Conservation (phyloP, 2,329 filamentous ascomycete species). For the Pseudocercospora pini-densiflorae region DNA sequence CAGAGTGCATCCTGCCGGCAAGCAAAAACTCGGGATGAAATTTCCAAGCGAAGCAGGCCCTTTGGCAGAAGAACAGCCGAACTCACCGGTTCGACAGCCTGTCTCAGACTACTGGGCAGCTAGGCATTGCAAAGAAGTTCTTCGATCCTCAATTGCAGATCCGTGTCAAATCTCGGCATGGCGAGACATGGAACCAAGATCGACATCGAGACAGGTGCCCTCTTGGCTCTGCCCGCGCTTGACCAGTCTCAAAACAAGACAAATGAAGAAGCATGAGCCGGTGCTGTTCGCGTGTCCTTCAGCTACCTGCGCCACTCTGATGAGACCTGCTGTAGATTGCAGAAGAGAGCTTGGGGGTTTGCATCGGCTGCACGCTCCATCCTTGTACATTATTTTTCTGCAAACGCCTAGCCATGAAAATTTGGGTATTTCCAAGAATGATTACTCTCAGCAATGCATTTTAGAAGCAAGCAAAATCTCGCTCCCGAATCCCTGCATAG, state of each 20-base stretch:
- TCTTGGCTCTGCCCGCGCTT: not conserved
- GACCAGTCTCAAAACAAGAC: not conserved
- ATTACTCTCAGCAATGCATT: not conserved
- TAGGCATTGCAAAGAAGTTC: not conserved
- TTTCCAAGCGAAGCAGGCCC: not conserved
- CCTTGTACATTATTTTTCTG: not conserved
- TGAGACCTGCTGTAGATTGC: not conserved
- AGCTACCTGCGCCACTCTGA: not conserved
- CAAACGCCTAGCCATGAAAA: not conserved
- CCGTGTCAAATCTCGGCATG: not conserved
- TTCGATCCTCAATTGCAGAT: not conserved
- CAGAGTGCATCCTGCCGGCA: not conserved
- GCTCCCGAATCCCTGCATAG: conserved; percentile 15
- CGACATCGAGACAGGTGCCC: not conserved
- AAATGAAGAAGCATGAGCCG: not conserved
- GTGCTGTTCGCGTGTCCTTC: not conserved
- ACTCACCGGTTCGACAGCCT: not conserved
- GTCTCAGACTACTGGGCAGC: too few relatives aligned
- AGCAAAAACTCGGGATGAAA: not conserved
- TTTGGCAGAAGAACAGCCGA: not conserved
- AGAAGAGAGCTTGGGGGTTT: not conserved
- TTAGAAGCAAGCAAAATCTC: not conserved
- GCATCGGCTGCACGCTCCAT: not conserved
- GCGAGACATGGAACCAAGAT: not conserved
- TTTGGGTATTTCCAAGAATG: not conserved